These are phyloP conservation scores for Boletellus sp. DNA, from an alignment of 768 basidiomycete genomes.

Conservation along the genomic window DNA sequence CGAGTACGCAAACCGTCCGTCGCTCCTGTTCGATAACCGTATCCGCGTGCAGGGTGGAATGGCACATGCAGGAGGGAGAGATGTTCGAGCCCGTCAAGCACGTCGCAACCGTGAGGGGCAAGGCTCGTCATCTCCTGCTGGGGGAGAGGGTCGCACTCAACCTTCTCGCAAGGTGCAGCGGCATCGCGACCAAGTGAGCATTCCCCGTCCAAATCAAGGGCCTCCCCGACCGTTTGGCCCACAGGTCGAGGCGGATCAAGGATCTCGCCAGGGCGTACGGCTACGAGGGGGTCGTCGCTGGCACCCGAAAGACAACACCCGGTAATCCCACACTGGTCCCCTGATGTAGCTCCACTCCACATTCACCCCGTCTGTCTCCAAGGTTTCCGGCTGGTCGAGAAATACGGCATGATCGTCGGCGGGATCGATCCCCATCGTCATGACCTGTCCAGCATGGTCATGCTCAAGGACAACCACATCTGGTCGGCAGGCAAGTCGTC, in stretches of 20 bases:
- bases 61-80: constrained; percentile 87
- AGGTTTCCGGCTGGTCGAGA: constrained; percentile 96
- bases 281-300: constrained; percentile 86
- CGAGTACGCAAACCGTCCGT: constrained; percentile 55
- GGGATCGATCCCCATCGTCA: constrained; percentile 95
- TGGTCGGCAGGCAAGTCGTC: constrained; percentile 79
- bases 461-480: constrained; percentile 99
- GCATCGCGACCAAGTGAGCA: constrained; percentile 89
- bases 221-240: neutral
- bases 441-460: constrained; percentile 98
- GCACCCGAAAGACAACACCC: constrained; percentile 96
- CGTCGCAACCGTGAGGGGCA: constrained; percentile 88
- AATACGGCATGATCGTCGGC: constrained; percentile 97
- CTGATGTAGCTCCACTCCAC: neutral
- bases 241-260: constrained; percentile 78
- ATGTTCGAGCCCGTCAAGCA: constrained; percentile 76
- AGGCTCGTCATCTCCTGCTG: constrained; percentile 80
- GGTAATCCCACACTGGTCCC: constrained; percentile 36
- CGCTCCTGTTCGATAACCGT: neutral
- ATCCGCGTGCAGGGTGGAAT: constrained; percentile 67
- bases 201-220: neutral
- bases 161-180: constrained; percentile 90
- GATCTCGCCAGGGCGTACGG: constrained; percentile 75
- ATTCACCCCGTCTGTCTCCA: constrained; percentile 7
- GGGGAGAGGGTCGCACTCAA: constrained; percentile 94